Evolutionary conservation across 345 rosid species (phyloP), one percentile per base, ranked within the genome.

Genomic region (Passiflora organensis): DNA sequence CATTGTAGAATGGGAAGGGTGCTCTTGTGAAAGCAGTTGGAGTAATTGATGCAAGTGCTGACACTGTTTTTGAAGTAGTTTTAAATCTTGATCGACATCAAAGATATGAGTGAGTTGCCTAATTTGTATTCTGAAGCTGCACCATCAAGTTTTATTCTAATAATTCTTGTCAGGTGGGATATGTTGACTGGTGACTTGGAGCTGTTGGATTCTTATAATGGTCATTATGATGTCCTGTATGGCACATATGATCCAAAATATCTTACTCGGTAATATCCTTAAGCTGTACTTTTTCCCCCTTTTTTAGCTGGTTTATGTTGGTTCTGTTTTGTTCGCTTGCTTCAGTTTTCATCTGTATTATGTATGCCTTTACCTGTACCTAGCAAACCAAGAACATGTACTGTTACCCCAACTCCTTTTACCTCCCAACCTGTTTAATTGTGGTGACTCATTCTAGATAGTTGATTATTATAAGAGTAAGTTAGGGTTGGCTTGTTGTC

Each of bases 21-120:
- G 77, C 70, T 64, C 91, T 93, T 60, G 89, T 93, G 63, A 89
- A 86, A 73, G 83, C 96, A 58, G 94, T 89, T 68, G 89, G 77
- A 55, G 94, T 86, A 41, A 70, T 89, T 71, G 99, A 93, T 72
- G 84, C 91, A 62, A 78, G 64, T 65, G 89, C 91, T 34, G 99
- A 93, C 76, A 65, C 85, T 62, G 86, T 81, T 53, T 89, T 93
- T 70, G 99, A 89, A 71, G 86, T 86, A 56, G 56, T 93, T 56
- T 59, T 83, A 62, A 82, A 77, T 54, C 75, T 86, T 58, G 95
- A 86, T 34, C 84, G 77, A 37, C 94, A 72, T 32, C 82, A 53
- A 51, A 81, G 99, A 93, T 86, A 93, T 6, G 94, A 93, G 99
- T 89, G 81, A 78, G 96, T 52, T 72, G 42, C 62, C 47, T 51